These are phyloP conservation scores for Boletus reticulatus DNA, from an alignment of 768 basidiomycete genomes.

Conservation along the genomic window DNA sequence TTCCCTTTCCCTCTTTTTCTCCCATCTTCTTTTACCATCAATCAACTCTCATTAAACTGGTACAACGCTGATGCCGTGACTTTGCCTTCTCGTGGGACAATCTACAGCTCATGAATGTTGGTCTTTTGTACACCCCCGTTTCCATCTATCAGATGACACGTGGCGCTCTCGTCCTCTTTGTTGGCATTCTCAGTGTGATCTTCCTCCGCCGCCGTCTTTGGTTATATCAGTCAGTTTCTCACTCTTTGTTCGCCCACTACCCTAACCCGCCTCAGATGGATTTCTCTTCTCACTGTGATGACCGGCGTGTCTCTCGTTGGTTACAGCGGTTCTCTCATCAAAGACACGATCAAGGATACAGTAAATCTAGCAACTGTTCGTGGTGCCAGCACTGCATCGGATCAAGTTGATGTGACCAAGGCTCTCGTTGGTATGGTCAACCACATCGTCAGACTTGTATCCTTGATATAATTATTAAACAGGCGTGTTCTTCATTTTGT, in stretches of 20 bases:
- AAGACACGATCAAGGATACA: conserved; percentile 60
- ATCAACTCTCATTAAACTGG: conserved; percentile 3
- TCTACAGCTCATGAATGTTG: conserved; percentile 84
- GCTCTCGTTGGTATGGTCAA: conserved; percentile 62
- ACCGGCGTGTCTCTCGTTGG: conserved; percentile 82
- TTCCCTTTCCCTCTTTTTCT: conserved; percentile 12
- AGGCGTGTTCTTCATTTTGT: conserved; percentile 90
- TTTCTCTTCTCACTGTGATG: conserved; percentile 88
- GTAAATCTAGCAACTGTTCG: conserved; percentile 17
- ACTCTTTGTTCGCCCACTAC: conserved; percentile 1
- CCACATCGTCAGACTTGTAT: conserved; percentile 12
- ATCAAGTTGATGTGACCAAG: conserved; percentile 60
- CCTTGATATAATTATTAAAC: conserved; percentile 13
- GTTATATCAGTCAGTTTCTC: conserved; percentile 72
- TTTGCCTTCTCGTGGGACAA: conserved; percentile 9
- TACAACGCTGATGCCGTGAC: conserved; percentile 18
- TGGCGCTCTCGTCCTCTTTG: conserved; percentile 91
- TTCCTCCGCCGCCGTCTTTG: conserved; percentile 85
- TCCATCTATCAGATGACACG: conserved; percentile 97
- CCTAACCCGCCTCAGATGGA: conserved; percentile 58
- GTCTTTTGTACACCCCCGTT: conserved; percentile 93
- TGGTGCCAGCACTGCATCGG: conserved; percentile 35
- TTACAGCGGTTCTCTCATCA: conserved; percentile 83
- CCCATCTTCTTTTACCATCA: conserved; percentile 7
- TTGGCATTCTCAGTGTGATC: conserved; percentile 85